Percentiles rank a stretch among this genome's conserved stretches.
phyloP scores from a whole-genome alignment of 2,329 filamentous ascomycete genomes.

The Fusarium equiseti region DNA sequence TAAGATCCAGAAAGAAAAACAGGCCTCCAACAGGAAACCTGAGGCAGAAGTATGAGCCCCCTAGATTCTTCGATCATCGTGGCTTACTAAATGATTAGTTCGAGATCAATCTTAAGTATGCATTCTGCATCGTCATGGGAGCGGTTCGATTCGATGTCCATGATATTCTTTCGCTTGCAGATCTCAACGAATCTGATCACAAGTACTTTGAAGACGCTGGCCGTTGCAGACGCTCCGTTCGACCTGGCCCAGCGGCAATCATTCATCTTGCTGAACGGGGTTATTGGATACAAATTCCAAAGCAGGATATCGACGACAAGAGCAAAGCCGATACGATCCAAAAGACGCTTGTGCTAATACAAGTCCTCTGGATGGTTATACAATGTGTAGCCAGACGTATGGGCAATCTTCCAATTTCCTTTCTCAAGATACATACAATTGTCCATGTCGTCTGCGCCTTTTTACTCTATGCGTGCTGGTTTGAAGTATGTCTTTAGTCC shows the following conservation, averaged over 20 bases:
- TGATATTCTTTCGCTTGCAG: background rate
- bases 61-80: too few relatives aligned
- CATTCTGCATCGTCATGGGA: constrained; percentile 8
- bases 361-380: background rate
- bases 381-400: background rate
- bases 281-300: background rate
- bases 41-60: background rate
- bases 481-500: background rate
- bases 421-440: background rate
- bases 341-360: background rate
- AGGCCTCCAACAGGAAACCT: fast-evolving
- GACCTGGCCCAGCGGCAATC: background rate
- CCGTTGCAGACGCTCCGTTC: background rate
- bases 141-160: background rate
- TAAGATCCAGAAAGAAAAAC: background rate
- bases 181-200: background rate
- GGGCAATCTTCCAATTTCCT: background rate
- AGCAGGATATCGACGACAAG: background rate
- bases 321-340: background rate
- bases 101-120: background rate
- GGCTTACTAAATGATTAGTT: background rate
- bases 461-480: background rate
- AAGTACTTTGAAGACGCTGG: background rate
- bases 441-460: background rate
- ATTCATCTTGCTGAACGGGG: background rate